Evolutionary conservation across 2,329 filamentous ascomycete species (phyloP), one percentile per base, ranked within the genome.

Genomic region (Cylindrodendrum hubeiense): DNA sequence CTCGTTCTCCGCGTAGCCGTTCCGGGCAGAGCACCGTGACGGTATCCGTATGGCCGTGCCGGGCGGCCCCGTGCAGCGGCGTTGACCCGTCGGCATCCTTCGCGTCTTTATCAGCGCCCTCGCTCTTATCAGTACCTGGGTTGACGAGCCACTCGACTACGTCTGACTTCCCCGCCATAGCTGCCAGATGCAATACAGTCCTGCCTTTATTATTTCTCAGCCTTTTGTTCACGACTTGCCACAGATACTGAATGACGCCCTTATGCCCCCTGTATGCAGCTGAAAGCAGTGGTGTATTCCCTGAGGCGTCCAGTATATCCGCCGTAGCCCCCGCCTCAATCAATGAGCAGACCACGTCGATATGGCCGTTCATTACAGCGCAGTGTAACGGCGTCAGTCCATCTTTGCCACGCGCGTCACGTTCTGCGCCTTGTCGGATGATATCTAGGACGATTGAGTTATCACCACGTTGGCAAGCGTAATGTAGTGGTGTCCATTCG

Each of bases 401-500:
- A 10, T 49, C 69, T 12, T 13, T 30, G 1, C 24, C 51, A 10
- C 19, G 34, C 22, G 9, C 15, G 10, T 43, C 19, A 19, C 30
- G n/a, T 4, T 43, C 51, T 43, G 51, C 51, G 37, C 51, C 34
- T 22, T 28, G 8, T 41, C 34, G 21, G 5, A 53, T 12, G 8
- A 53, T 30, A 7, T 39, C 15, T 2, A 26, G 34, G 4, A 53
- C 17, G 15, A 51, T 21, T 8, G 10, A 19, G n/a, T 21, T 2
- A 21, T 19, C 17, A 19, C n/a, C 26, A 6, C 21, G 26, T 28
- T 22, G 3, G 66, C 60, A 52, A 37, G 68, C 70, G 57, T 72
- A 72, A 64, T 76, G 71, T 34, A 76, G 58, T 15, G 74, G 72
- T n/a, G 73, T 74, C 47, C 66, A 66, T 37, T 52, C 72, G 21